These are phyloP conservation scores for Schwanniomyces sp. DNA, from an alignment of 805 yeast species.

Conservation along the genomic window DNA sequence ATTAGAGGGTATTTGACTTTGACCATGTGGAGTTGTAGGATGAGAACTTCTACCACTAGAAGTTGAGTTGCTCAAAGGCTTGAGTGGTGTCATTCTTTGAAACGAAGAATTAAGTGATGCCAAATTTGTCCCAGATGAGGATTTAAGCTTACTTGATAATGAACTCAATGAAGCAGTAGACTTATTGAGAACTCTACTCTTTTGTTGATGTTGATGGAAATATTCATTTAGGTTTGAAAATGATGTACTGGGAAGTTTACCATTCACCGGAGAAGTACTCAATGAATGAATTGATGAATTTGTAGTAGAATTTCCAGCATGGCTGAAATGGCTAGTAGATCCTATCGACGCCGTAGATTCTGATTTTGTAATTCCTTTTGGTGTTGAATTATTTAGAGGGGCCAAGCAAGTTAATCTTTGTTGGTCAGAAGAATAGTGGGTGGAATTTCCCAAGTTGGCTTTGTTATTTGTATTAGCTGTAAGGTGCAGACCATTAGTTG, in stretches of 20 bases:
- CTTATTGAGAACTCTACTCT: neutral
- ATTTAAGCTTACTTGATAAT: slow-evolving; percentile 12
- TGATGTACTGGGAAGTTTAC: slow-evolving; percentile 44
- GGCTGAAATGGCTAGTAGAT: slow-evolving; percentile 22
- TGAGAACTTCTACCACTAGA: neutral
- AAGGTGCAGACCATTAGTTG: slow-evolving; percentile 15
- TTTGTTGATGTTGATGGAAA: slow-evolving; percentile 11
- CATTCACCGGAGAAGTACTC: slow-evolving; percentile 29
- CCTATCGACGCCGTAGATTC: slow-evolving; percentile 26
- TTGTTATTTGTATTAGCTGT: slow-evolving; percentile 5
- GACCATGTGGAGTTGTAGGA: slow-evolving; percentile 4
- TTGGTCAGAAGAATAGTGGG: slow-evolving; percentile 13
- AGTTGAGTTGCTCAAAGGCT: slow-evolving; percentile 10
- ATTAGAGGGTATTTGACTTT: slow-evolving; percentile 29
- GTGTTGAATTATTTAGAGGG: slow-evolving; percentile 1
- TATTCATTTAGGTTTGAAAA: slow-evolving; percentile 2
- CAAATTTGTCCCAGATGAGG: slow-evolving; percentile 8
- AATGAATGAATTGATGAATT: slow-evolving; percentile 27
- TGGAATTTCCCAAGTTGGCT: slow-evolving; percentile 5
- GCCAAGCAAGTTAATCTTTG: slow-evolving; percentile 10
- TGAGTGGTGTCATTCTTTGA: slow-evolving; percentile 64
- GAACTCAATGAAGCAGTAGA: slow-evolving; percentile 12
- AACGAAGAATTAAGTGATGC: slow-evolving; percentile 40
- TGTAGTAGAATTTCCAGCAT: slow-evolving; percentile 22
- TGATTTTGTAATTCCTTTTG: slow-evolving; percentile 19